Evolutionary conservation across 257 asterid genomes (phyloP), one percentile per base, ranked within the genome.

Genomic region (Paulownia fortunei): DNA sequence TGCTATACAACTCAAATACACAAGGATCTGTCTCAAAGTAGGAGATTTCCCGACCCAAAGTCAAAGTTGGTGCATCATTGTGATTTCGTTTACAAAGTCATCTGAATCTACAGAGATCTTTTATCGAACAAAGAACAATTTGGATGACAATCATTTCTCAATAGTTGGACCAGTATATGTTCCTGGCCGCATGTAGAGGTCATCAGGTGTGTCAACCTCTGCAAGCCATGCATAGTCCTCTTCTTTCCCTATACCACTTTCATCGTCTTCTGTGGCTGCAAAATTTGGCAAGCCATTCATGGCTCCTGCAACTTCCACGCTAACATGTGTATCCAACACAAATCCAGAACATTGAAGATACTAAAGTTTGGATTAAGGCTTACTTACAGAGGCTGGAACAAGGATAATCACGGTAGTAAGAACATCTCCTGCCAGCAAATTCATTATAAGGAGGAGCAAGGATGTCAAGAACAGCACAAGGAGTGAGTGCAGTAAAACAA

Each of bases 401-500:
- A 16, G 97, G 94, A 72, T 91, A 90, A 75, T 93, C 99, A 23
- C 82, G 93, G 86, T 89, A 93, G 83, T 95, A 95, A 61, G 96
- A 81, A 81, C 99, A 95, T 69, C 84, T 89, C 80, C 99, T 83
- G 79, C 97, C 94, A 6, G 91, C 87, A 76, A 71, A 78, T 85
- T 88, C 98, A 32, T 82, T 78, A 56, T 95, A 95, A 70, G 99
- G 97, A 64, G 99, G 99, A 4, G 98, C 92, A 81, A 95, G 97
- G 82, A 95, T 88, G 85, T 95, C 99, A 24, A 95, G 91, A 81
- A 95, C 90, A 15, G 97, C 99, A 84, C 99, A 95, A 60, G 99
- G 97, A 79, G 96, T 85, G 51, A 95, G 3, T 41, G 99, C 99
- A 24, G 98, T 95, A 80, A 95, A 95, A 79, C 90, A 86, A 76